These are phyloP conservation scores for Excoecaria agallocha DNA, from an alignment of 345 rosid species.

Conservation along the genomic window DNA sequence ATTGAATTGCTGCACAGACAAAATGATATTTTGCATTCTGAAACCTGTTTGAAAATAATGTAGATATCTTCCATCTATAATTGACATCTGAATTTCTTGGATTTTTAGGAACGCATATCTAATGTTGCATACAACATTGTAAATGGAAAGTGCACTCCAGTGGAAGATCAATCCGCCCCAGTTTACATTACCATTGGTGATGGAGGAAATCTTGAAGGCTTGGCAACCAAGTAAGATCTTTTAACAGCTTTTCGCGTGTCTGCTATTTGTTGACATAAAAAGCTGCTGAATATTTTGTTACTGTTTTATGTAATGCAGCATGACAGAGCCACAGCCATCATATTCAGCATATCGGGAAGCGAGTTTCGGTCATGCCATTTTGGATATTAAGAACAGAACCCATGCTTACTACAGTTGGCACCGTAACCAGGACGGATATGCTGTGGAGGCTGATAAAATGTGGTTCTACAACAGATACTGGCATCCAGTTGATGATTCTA, in stretches of 20 bases:
- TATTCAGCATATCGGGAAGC: constrained; percentile 93
- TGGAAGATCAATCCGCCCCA: constrained; percentile 64
- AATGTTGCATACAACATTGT: constrained; percentile 66
- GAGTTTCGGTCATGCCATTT: constrained; percentile 85
- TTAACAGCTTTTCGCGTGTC: background rate
- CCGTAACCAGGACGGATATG: constrained; percentile 76
- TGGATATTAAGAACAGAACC: constrained; percentile 74
- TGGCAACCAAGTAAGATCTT: constrained; percentile 62
- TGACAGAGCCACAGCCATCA: constrained; percentile 83
- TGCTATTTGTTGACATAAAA: background rate
- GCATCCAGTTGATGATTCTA: constrained; percentile 58
- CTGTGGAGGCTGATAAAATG: constrained; percentile 74
- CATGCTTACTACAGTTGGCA: constrained; percentile 85
- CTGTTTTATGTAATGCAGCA: constrained; percentile 40
- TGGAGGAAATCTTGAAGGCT: constrained; percentile 86
- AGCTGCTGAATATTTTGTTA: background rate
- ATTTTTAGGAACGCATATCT: constrained; percentile 72
- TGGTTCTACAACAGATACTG: constrained; percentile 80
- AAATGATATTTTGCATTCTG: background rate
- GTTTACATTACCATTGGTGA: constrained; percentile 84
- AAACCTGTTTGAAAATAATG: background rate
- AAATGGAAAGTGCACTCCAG: constrained; percentile 57
- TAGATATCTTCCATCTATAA: background rate
- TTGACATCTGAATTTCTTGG: background rate
- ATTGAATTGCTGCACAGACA: background rate